Evolutionary conservation across 495 filamentous ascomycete species (phyloP), one percentile per base, ranked within the genome.

Genomic region (Podospora appendiculata): DNA sequence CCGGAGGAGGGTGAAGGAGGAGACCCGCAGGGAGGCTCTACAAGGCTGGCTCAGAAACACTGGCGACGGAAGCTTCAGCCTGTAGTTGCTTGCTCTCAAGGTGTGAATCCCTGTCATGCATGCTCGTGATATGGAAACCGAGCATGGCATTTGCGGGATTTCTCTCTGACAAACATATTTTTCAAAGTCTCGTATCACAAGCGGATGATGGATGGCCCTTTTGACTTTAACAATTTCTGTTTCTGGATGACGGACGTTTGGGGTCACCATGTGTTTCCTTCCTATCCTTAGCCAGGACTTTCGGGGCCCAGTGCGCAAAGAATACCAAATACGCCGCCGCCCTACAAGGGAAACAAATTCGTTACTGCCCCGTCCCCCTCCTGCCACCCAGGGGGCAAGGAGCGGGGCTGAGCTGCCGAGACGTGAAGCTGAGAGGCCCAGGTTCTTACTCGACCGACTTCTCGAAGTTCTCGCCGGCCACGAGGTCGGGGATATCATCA

Each of bases 381-480:
- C 34, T 41, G 47, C 36, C 34, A 25, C 2, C 25, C 25, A 25
- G 25, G 25, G 25, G 25, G 25, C 25, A 25, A 25, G 25, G 25
- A 25, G 25, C 25, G 25, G 25, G 25, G 25, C 25, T 25, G 25
- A 2, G 25, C 25, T 25, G 25, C 25, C 25, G 25, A 25, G 25
- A 25, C 25, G 25, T 25, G 25, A 25, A 25, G 25, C 5, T 25
- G 25, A 25, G 25, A 25, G 25, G 5, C 25, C 25, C 25, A 8
- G 17, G 8, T 36, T 16, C 35, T 71, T 91, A 95, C 78, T 96
- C 90, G 61, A 90, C 88, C 75, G 90, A 92, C 74, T 80, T 87
- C 79, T 97, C 93, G 64, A 98, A 98, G 80, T 87, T 93, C 80
- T 94, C 88, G 62, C 93, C 93, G 62, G 85, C 88, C 18, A 98